Evolutionary conservation across 2,329 filamentous ascomycete genomes (phyloP), one percentile per base, ranked within the genome.

Genomic region (Penicillium sp.): DNA sequence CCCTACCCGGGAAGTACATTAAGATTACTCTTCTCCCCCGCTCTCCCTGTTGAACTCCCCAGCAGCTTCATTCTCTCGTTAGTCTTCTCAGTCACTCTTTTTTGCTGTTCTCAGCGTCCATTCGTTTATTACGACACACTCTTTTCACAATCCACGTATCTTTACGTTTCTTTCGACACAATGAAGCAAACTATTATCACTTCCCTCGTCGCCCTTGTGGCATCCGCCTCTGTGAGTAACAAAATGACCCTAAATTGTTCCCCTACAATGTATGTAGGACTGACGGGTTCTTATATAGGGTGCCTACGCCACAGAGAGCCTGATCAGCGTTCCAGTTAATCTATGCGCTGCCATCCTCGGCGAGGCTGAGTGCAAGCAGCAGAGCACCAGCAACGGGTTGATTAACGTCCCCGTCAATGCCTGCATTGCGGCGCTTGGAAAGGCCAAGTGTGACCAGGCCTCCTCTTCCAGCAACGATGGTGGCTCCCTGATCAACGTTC

Each of bases 101-200:
- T 61, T 65, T 69, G 69, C 69, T 66, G 63, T 49, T 63, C 54
- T 60, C 65, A 70, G 63, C 70, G 69, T 70, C 69, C 70, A 65
- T 65, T 72, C 68, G 63, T 69, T 70, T 22, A 35, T 53, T 26
- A 58, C 53, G 42, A 22, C 38, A 37, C 54, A 50, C 51, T 60
- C 58, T 61, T 57, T 62, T 62, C 37, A 19, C 50, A 44, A 59
- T 57, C 56, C 47, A 62, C 55, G 55, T 59, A 60, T 37, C 37
- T 59, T 49, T 55, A 61, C 56, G 26, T 64, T 61, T 58, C 54
- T 59, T 62, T 57, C 51, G 38, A 65, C 55, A 64, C 47, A 51
- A 70, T 69, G 65, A 69, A 72, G 64, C 66, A 65, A 53, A 68
- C 70, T 30, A 53, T 70, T 47, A 47, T 72, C 24, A 49, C 69